A percentile compares a stretch with the other conserved stretches of the same genome.
Conservation (phyloP, 2,329 filamentous ascomycete genomes). For the Claviceps sp. region DNA sequence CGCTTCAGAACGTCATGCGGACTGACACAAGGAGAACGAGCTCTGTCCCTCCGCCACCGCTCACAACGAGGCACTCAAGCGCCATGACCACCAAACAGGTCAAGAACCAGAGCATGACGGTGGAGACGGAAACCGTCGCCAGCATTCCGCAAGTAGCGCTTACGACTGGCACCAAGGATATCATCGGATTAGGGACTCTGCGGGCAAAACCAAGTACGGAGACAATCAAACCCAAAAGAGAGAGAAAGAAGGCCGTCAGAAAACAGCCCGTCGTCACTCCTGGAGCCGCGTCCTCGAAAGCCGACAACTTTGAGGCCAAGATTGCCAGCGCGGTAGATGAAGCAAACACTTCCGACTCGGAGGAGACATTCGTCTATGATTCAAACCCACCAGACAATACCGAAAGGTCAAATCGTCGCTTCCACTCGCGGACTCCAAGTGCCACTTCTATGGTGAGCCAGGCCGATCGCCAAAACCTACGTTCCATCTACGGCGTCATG, state of each 20-base stretch:
- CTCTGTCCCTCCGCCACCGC: conserved; percentile 37
- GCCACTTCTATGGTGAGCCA: conserved; percentile 73
- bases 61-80: conserved; percentile 53
- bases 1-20: conserved; percentile 47
- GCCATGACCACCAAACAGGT: conserved; percentile 48
- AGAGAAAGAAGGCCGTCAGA: conserved; percentile 67
- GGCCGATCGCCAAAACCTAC: conserved; percentile 43
- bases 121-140: conserved; percentile 90
- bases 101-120: conserved; percentile 81
- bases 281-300: conserved; percentile 76
- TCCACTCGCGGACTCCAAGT: conserved; percentile 90
- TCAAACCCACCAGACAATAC: conserved; percentile 71
- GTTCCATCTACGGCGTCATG: conserved; percentile 54
- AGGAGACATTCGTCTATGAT: conserved; percentile 98
- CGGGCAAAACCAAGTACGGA: conserved; percentile 85
- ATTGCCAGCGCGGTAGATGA: conserved; percentile 94
- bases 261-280: conserved; percentile 61
- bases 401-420: conserved; percentile 51
- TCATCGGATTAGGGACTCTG: conserved; percentile 58
- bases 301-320: conserved; percentile 95
- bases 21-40: conserved; percentile 28
- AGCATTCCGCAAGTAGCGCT: conserved; percentile 78
- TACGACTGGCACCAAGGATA: conserved; percentile 50
- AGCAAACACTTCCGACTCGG: conserved; percentile 90
- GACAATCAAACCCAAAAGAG: conserved; percentile 87